Percentiles rank a stretch among this genome's conserved stretches.
These are phyloP conservation scores for Ophiocytium majus DNA, from an alignment of 352 stramenopile genomes.

Conservation along the genomic window DNA sequence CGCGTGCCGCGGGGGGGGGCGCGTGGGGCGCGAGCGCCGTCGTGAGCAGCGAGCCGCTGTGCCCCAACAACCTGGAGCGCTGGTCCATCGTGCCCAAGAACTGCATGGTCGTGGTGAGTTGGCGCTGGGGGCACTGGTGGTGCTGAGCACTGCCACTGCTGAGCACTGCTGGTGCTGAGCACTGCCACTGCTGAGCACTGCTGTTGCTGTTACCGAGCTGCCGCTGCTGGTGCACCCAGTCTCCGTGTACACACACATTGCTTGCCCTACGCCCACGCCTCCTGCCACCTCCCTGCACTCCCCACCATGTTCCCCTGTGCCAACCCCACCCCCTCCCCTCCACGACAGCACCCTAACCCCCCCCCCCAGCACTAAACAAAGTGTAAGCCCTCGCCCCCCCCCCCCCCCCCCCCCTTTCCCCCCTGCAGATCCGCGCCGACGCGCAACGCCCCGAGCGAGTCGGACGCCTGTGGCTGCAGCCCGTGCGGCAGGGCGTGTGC, in stretches of 20 bases:
- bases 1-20: background rate
- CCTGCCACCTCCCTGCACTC: too few species aligned
- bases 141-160: background rate
- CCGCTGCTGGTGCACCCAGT: background rate
- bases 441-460: background rate
- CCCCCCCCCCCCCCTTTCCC: too few species aligned
- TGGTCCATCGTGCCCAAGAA: constrained; percentile 45
- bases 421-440: background rate
- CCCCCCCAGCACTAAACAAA: background rate
- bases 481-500: background rate
- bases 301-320: background rate
- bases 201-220: background rate
- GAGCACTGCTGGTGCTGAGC: background rate
- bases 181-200: too few species aligned
- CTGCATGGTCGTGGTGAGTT: constrained; percentile 39
- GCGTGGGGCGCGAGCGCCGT: constrained; percentile 24
- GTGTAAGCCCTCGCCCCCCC: background rate
- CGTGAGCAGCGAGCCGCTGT: constrained; percentile 37
- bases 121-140: background rate
- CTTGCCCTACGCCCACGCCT: too few species aligned
- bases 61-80: constrained; percentile 21
- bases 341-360: background rate
- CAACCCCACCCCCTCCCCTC: background rate
- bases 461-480: background rate
- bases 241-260: background rate